Percentiles rank a stretch among this genome's conserved stretches.
phyloP scores from a whole-genome alignment of 1,284 basidiomycete genomes.

The Naganishia albida region DNA sequence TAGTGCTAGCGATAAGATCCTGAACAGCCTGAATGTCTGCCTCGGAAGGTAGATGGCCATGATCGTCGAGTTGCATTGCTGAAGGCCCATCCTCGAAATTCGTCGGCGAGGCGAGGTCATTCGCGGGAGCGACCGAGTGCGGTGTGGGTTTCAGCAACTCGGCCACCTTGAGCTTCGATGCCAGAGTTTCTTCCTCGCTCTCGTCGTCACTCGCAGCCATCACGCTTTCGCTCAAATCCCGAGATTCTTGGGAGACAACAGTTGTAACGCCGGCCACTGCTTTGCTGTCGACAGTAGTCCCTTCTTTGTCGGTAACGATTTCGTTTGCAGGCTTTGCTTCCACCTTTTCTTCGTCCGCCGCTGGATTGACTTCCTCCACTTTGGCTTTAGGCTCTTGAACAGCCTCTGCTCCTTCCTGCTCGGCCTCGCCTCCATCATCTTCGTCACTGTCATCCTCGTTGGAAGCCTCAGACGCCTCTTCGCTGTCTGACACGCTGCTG shows the following conservation, averaged over 20 bases:
- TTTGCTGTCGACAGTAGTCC: constrained; percentile 38
- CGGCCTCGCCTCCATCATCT: constrained; percentile 34
- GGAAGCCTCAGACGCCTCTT: constrained; percentile 2
- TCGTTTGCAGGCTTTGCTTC: constrained; percentile 19
- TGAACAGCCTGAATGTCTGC: constrained; percentile 22
- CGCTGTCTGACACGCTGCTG: constrained; percentile 16
- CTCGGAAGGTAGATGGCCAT: constrained; percentile 6
- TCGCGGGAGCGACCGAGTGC: background rate
- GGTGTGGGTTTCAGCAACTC: constrained; percentile 7
- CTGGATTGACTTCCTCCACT: constrained; percentile 25
- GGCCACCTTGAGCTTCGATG: constrained; percentile 10
- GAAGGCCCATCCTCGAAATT: constrained; percentile 8
- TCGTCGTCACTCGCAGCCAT: constrained; percentile 26
- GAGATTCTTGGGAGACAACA: background rate
- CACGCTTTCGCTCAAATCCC: constrained; percentile 8
- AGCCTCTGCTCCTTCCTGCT: constrained; percentile 49
- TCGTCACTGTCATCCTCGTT: constrained; percentile 13
- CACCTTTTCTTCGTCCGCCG: constrained; percentile 44
- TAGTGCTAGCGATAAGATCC: constrained; percentile 20
- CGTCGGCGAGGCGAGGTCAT: background rate
- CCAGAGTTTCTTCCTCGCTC: constrained; percentile 27
- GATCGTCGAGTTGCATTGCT: constrained; percentile 3
- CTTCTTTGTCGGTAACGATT: constrained; percentile 25
- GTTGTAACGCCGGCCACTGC: constrained; percentile 25
- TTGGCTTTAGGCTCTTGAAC: constrained; percentile 56